Conservation (phyloP, 192 early-diverging fungal genomes). For the Backusella luteola region DNA sequence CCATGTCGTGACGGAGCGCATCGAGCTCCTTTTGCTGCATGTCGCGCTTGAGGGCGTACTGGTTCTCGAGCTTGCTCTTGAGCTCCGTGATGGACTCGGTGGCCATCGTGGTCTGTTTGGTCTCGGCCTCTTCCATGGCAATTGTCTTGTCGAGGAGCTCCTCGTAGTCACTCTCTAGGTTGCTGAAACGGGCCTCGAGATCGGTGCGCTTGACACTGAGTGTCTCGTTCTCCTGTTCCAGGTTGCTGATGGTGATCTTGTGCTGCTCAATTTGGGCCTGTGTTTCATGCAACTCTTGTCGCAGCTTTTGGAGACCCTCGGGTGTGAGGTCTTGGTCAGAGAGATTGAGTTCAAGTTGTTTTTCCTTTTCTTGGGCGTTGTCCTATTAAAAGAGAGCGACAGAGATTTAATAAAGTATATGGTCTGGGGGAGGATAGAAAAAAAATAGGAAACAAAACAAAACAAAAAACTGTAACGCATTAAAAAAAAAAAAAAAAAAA, state of each 20-base stretch:
- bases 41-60: slow-evolving; percentile 79
- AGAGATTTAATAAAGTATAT: not conserved
- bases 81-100: slow-evolving; percentile 81
- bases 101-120: slow-evolving; percentile 47
- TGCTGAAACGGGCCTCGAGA: slow-evolving; percentile 62
- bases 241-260: slow-evolving; percentile 59
- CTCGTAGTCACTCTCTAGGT: slow-evolving; percentile 80
- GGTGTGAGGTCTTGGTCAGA: slow-evolving; percentile 33
- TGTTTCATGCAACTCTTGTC: slow-evolving; percentile 69
- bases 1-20: slow-evolving; percentile 66
- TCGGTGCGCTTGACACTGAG: slow-evolving; percentile 63
- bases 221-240: slow-evolving; percentile 58
- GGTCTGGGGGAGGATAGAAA: not conserved
- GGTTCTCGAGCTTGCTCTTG: slow-evolving; percentile 80
- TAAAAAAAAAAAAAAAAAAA: no score
- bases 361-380: slow-evolving; percentile 73
- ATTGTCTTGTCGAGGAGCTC: slow-evolving; percentile 75
- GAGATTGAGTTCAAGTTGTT: slow-evolving; percentile 56
- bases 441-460: not conserved
- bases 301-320: slow-evolving; percentile 60
- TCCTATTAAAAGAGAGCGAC: not conserved
- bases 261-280: slow-evolving; percentile 63
- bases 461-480: not conserved
- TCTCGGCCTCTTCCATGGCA: slow-evolving; percentile 54
- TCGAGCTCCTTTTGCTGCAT: slow-evolving; percentile 74